Evolutionary conservation across 1,284 basidiomycete genomes (phyloP).

Genomic region (Chondrostereum purpureum): DNA sequence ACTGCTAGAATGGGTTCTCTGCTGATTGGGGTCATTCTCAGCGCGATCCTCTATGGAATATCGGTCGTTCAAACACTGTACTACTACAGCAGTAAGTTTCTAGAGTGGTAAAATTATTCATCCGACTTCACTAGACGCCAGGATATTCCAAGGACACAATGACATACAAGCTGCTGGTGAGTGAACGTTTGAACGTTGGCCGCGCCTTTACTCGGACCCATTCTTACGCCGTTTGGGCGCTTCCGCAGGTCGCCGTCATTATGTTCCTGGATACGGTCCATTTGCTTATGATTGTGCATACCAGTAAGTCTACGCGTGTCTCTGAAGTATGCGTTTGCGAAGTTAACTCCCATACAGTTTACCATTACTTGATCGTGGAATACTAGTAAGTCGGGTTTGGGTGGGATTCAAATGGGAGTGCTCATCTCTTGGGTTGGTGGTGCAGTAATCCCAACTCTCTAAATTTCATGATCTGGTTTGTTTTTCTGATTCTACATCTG

Average conservation of each 20-base stretch:
- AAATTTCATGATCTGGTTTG: neutral
- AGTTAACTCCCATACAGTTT: conserved; percentile 21
- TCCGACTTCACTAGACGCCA: too few relatives aligned
- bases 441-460: neutral
- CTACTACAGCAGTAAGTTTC: conserved; percentile 27
- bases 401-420: too few relatives aligned
- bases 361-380: conserved; percentile 30
- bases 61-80: conserved; percentile 29
- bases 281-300: conserved; percentile 28
- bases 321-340: neutral
- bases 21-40: conserved; percentile 31
- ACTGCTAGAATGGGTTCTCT: conserved; percentile 31
- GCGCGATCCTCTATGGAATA: conserved; percentile 31
- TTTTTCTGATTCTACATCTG: too few relatives aligned
- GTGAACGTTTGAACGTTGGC: too few relatives aligned
- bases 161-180: neutral
- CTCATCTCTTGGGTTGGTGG: too few relatives aligned
- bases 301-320: conserved; percentile 19
- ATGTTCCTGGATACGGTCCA: conserved; percentile 30
- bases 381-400: conserved; percentile 31
- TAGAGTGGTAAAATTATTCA: too few relatives aligned
- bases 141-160: neutral
- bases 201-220: too few relatives aligned
- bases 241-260: conserved; percentile 23
- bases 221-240: too few relatives aligned